Percentiles rank a stretch among this genome's conserved stretches.
Evolutionary conservation across 129 eudicot genomes (phyloP).

Genomic region (Flaveria trinervia): DNA sequence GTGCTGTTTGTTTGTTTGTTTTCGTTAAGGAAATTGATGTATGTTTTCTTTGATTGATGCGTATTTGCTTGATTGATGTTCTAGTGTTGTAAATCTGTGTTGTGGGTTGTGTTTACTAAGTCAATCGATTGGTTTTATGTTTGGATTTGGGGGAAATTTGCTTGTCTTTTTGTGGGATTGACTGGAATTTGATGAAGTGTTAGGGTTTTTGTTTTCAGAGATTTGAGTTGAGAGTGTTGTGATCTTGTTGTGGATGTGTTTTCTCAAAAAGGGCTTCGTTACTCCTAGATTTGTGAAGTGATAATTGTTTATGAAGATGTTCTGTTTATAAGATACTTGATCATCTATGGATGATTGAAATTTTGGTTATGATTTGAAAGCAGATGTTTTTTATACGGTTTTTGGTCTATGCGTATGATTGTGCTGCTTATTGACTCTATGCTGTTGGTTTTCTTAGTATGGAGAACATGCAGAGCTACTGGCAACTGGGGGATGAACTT

Average conservation of each 20-base stretch:
- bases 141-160: slow-evolving; percentile 26
- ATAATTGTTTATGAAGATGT: not conserved
- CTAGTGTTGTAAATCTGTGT: not conserved
- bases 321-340: not conserved
- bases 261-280: not conserved
- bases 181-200: not conserved
- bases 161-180: slow-evolving; percentile 6
- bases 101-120: not conserved
- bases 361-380: not conserved
- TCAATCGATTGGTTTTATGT: slow-evolving; percentile 16
- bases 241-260: not conserved
- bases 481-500: slow-evolving; percentile 95
- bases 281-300: too few relatives aligned
- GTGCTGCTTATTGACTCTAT: not conserved
- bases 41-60: not conserved
- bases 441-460: slow-evolving; percentile 39
- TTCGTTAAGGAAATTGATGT: not conserved
- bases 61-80: not conserved
- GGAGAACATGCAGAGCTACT: slow-evolving; percentile 79
- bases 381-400: too few relatives aligned
- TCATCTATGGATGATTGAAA: not conserved
- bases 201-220: not conserved
- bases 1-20: not conserved
- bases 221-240: not conserved
- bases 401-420: not conserved